phyloP scores from a whole-genome alignment of 805 yeast species.

The Candida glaebosa region DNA sequence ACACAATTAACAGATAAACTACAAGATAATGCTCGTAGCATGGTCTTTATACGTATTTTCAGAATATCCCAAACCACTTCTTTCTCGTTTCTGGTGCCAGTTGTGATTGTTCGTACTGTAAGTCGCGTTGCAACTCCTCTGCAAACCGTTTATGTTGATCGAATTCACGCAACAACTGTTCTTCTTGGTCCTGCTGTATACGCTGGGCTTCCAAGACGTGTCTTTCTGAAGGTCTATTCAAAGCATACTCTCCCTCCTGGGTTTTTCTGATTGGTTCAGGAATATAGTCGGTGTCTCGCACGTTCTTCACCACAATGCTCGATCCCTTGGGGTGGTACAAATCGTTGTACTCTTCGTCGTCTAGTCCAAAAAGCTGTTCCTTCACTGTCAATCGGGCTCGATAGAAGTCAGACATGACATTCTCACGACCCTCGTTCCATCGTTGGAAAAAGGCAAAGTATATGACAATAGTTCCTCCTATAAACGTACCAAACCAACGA shows the following conservation, averaged over 20 bases:
- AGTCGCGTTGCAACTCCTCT: conserved; percentile 14
- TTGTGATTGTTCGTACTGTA: conserved; percentile 3
- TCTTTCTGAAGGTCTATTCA: conserved; percentile 66
- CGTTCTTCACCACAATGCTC: conserved; percentile 38
- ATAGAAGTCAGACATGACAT: conserved; percentile 67
- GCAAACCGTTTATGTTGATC: conserved; percentile 22
- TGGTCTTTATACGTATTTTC: too few species aligned
- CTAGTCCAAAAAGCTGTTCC: conserved; percentile 52
- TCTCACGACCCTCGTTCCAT: conserved; percentile 84
- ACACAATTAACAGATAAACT: too few species aligned
- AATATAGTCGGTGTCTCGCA: conserved; percentile 41
- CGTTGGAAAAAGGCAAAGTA: conserved; percentile 70
- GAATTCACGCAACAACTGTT: conserved; percentile 31
- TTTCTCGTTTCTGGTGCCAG: conserved; percentile 10
- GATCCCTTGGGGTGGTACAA: conserved; percentile 45
- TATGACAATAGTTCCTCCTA: conserved; percentile 47
- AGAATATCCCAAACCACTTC: conserved; percentile 24
- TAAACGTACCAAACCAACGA: conserved; percentile 48
- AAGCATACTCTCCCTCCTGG: conserved; percentile 44
- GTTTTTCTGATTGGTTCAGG: conserved; percentile 42
- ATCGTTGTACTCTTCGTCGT: conserved; percentile 62
- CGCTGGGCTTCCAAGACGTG: conserved; percentile 76
- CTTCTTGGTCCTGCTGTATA: conserved; percentile 66
- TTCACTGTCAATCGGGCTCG: conserved; percentile 56
- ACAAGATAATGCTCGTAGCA: too few species aligned